Conservation (phyloP, 192 early-diverging fungal genomes). For the Chytriomyces sp. region DNA sequence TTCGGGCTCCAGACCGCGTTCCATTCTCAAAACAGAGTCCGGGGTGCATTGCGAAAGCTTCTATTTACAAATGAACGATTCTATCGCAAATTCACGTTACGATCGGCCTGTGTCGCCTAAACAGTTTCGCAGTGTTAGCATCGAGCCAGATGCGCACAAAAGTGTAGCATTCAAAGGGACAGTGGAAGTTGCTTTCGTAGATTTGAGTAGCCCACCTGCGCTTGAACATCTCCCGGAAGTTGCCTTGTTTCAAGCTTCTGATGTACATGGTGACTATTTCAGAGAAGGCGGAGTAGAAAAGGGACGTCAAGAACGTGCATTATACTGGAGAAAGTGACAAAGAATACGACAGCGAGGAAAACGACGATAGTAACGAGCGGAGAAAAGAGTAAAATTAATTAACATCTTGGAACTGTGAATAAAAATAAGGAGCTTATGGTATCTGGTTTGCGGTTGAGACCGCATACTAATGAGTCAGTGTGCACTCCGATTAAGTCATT, state of each 20-base stretch:
- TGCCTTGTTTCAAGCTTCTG: conserved; percentile 24
- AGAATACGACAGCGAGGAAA: conserved; percentile 1
- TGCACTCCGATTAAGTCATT: not conserved
- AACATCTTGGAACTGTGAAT: not conserved
- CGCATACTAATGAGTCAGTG: not conserved
- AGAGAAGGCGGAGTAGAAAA: conserved; percentile 27
- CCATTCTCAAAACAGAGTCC: not conserved
- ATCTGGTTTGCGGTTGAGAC: not conserved
- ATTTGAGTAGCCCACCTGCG: conserved; percentile 18
- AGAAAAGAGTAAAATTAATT: conserved; percentile 4
- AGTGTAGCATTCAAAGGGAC: conserved; percentile 25
- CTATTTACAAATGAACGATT: conserved; percentile 17
- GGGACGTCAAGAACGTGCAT: conserved; percentile 2
- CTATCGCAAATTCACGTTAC: not conserved
- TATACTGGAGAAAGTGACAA: not conserved
- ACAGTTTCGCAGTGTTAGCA: not conserved
- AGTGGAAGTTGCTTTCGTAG: conserved; percentile 9
- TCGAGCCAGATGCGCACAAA: not conserved
- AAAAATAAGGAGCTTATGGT: not conserved
- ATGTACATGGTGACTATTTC: not conserved
- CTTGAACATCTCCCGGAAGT: not conserved
- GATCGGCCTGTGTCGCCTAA: not conserved
- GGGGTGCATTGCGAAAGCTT: conserved; percentile 8
- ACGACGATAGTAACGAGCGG: conserved; percentile 19
- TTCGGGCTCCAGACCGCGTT: not conserved